Conservation (phyloP, 768 basidiomycete genomes). For the Boletus bicolor region DNA sequence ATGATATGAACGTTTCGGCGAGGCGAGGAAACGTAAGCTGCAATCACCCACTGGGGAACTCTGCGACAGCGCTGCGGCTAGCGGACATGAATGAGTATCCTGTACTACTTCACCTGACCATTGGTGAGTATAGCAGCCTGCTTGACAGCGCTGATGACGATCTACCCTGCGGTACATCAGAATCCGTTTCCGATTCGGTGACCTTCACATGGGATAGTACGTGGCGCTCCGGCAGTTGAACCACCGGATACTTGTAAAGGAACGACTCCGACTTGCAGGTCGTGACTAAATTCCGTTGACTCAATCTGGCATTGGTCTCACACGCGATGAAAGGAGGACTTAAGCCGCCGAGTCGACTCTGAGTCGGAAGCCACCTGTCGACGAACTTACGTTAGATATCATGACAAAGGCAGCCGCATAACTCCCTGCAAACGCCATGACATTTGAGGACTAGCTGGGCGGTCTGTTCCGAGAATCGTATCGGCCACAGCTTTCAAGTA, state of each 20-base stretch:
- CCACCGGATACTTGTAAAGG: constrained; percentile 10
- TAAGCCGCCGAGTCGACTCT: not conserved
- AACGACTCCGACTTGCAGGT: not conserved
- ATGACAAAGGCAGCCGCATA: not conserved
- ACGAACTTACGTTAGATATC: not conserved
- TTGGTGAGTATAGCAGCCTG: no score
- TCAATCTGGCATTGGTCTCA: not conserved
- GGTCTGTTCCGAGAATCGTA: not conserved
- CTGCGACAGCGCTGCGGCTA: no score
- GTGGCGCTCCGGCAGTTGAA: constrained; percentile 12
- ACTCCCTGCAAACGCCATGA: no score
- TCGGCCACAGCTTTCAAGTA: no score
- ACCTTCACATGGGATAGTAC: constrained; percentile 5
- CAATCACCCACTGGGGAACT: not conserved
- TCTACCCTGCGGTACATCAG: constrained; percentile 13
- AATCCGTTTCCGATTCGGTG: not conserved
- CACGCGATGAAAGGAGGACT: not conserved
- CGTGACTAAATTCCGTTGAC: no score
- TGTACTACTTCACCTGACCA: not conserved
- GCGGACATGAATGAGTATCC: not conserved
- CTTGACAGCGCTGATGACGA: not conserved
- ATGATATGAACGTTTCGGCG: not conserved
- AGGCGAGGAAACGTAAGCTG: not conserved
- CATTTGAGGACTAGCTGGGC: not conserved
- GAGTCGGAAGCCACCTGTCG: not conserved